Conservation (phyloP, 352 stramenopile species). For the Aphanomyces invadans region DNA sequence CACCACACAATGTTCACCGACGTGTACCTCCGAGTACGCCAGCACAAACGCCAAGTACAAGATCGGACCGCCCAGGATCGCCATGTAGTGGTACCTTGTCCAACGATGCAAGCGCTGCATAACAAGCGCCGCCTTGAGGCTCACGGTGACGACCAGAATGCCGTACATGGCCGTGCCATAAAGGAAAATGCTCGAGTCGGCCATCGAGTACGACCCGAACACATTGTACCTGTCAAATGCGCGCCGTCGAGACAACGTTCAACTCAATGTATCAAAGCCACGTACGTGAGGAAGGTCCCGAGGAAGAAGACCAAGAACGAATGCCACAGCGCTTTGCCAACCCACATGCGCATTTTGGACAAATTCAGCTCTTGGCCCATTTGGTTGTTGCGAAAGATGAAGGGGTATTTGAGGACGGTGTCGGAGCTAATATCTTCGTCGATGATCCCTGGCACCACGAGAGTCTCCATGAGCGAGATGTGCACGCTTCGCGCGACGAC, state of each 20-base stretch:
- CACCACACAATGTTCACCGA: background rate
- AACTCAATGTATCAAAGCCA: constrained; percentile 26
- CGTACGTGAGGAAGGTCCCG: constrained; percentile 30
- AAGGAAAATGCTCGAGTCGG: constrained; percentile 38
- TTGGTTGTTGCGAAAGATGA: constrained; percentile 55
- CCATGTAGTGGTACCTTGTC: constrained; percentile 63
- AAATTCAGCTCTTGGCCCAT: constrained; percentile 24
- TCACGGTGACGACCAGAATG: constrained; percentile 66
- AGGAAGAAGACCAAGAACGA: constrained; percentile 70
- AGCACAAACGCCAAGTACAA: constrained; percentile 64
- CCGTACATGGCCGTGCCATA: constrained; percentile 75
- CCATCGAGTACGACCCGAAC: constrained; percentile 1
- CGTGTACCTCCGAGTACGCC: constrained; percentile 50
- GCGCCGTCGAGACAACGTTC: background rate
- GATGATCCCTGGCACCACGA: constrained; percentile 33
- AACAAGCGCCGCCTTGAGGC: constrained; percentile 53
- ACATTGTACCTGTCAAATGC: constrained; percentile 3
- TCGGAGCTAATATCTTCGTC: constrained; percentile 77
- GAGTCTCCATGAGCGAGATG: background rate
- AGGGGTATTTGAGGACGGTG: constrained; percentile 63
- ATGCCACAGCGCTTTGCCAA: constrained; percentile 65
- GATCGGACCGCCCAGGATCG: constrained; percentile 52
- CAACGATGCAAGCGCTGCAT: constrained; percentile 75
- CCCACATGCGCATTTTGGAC: constrained; percentile 44
- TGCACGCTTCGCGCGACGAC: background rate